Base-by-base conservation (phyloP, 2,329 filamentous ascomycete species). In the Calonectria ilicicola region DNA sequence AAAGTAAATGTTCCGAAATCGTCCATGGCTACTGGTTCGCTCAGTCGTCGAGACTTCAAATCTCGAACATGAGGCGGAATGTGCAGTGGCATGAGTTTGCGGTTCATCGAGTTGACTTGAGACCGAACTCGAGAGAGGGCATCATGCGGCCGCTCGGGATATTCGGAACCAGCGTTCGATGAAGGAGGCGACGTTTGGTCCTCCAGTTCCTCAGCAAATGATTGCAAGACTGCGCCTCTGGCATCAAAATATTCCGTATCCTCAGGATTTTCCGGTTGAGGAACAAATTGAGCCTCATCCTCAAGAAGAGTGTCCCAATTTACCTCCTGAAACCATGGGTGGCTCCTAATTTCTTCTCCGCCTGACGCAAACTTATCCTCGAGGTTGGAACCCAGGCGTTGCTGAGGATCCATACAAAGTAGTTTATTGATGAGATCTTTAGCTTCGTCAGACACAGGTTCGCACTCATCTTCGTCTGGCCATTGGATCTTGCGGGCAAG, bases 221-320 rank as follows among this genome's bases (percentile, higher is more conserved):
- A 94, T 80, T 98, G 95, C 76, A 98, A 89, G 1, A 95, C 97
- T 19, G 97, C 97, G 32, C 97, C 97, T 76, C 97, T 91, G 26
- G 95, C 86, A 84, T 99, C 97, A 78, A 99, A 99, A 81, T 99
- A 99, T 81, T 99, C 97, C 0, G 97, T 99, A 80, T 99, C 96
- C 82, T 99, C 97, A 0, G 95, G 96, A 77, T 99, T 96, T 80
- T 98, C 95, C 1, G 94, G 93, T 47, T 94, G 94, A 0, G 97
- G 97, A 14, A 99, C 93, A 82, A 99, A 99, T 72, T 98, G 95
- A 4, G 97, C 95, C 80, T 98, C 96, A 75, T 98, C 96, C 80
- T 98, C 93, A n/a, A 98, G 89, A 23, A 99, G 85, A 0, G 93
- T 95, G 29, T 95, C 93, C 97, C 97, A 99, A 79, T 95, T 95